phyloP scores from a whole-genome alignment of 225 moss, liverwort and hornwort genomes.

The Ulota crispa region DNA sequence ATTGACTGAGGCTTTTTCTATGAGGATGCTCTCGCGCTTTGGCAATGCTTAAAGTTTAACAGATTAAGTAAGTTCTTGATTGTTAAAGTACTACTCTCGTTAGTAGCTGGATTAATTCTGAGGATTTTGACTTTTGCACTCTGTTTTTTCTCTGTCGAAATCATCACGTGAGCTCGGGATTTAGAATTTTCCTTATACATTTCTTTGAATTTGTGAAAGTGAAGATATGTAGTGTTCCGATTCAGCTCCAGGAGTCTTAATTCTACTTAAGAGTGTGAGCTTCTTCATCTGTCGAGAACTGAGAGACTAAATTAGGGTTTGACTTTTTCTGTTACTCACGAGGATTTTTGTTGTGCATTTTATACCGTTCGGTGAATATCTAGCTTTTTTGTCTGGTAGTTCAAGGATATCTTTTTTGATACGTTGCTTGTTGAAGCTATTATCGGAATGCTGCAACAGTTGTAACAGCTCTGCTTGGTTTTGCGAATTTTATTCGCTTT shows the following conservation, averaged over 20 bases:
- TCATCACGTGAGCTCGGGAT: neutral
- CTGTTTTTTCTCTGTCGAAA: neutral
- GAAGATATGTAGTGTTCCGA: neutral
- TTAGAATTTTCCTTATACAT: neutral
- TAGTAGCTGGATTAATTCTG: neutral
- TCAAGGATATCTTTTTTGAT: slow-evolving; percentile 3
- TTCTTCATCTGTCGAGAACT: neutral
- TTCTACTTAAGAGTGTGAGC: neutral
- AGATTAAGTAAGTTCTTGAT: too few relatives aligned
- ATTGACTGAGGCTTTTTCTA: neutral
- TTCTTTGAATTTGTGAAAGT: neutral
- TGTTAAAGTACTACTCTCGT: too few relatives aligned
- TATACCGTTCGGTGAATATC: neutral
- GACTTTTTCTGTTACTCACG: neutral
- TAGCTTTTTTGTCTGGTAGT: neutral
- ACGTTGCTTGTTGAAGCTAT: slow-evolving; percentile 10
- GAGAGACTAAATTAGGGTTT: slow-evolving; percentile 33
- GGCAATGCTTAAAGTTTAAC: too few relatives aligned
- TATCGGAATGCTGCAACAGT: slow-evolving; percentile 3
- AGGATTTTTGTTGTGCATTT: neutral
- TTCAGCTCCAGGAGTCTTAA: slow-evolving; percentile 6
- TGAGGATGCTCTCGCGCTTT: neutral
- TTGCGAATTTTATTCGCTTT: neutral
- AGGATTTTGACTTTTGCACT: neutral
- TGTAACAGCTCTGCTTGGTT: neutral